A percentile compares a stretch with the other conserved stretches of the same genome.
Evolutionary conservation across 2,329 filamentous ascomycete species (phyloP).

Genomic region (Monosporascus sp.): DNA sequence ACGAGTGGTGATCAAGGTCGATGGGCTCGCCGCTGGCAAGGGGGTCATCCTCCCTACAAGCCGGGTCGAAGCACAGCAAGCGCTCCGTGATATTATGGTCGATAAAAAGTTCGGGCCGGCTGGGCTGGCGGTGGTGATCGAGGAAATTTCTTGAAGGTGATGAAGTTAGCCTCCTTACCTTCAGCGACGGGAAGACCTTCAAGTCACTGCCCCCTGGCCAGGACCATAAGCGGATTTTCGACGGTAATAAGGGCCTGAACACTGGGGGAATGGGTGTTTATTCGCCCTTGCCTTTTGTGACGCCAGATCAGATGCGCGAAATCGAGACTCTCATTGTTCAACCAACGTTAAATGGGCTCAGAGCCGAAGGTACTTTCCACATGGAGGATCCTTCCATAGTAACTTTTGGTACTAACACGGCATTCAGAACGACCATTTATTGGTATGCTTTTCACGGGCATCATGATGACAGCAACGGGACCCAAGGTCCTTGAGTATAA

Average conservation of each 20-base stretch:
- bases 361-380: slow-evolving; percentile 51
- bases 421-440: slow-evolving; percentile 49
- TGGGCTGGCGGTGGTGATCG: slow-evolving; percentile 90
- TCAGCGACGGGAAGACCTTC: slow-evolving; percentile 84
- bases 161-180: slow-evolving; percentile 85
- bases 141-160: slow-evolving; percentile 89
- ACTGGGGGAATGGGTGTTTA: slow-evolving; percentile 98
- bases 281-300: slow-evolving; percentile 78
- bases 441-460: slow-evolving; percentile 75
- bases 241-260: slow-evolving; percentile 86
- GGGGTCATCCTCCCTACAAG: slow-evolving; percentile 84
- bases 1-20: slow-evolving; percentile 92
- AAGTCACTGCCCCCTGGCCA: slow-evolving; percentile 83
- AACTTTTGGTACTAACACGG: too few relatives aligned
- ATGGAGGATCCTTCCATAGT: too few relatives aligned
- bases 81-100: slow-evolving; percentile 85
- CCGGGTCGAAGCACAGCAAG: slow-evolving; percentile 76
- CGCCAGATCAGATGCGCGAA: slow-evolving; percentile 66
- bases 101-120: slow-evolving; percentile 83
- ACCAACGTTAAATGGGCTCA: slow-evolving; percentile 80
- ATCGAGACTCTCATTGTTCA: slow-evolving; percentile 81
- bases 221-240: slow-evolving; percentile 92
- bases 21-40: slow-evolving; percentile 87
- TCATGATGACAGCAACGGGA: slow-evolving; percentile 72
- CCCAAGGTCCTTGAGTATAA: slow-evolving; percentile 76